Conservation (phyloP, 768 basidiomycete species). For the Boletus speciosus region DNA sequence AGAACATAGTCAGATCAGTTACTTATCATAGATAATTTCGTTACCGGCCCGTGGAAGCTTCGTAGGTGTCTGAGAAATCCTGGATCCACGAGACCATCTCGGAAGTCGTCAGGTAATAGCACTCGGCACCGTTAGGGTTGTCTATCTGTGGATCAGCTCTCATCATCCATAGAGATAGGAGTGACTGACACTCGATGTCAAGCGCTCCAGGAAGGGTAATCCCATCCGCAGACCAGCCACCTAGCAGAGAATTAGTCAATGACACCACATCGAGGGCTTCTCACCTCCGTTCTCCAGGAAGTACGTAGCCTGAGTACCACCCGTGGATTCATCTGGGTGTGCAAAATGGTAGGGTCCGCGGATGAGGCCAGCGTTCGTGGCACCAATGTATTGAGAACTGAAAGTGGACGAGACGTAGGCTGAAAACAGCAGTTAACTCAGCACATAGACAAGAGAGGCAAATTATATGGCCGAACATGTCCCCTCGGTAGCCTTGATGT, state of each 20-base stretch:
- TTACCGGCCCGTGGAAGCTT: slow-evolving; percentile 46
- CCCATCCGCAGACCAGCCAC: slow-evolving; percentile 54
- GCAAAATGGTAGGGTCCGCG: slow-evolving; percentile 64
- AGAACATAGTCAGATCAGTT: background rate
- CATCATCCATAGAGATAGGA: background rate
- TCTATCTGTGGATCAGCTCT: slow-evolving; percentile 32
- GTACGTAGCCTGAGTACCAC: slow-evolving; percentile 56
- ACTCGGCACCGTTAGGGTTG: slow-evolving; percentile 48
- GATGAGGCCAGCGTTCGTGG: slow-evolving; percentile 53
- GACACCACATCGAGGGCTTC: background rate
- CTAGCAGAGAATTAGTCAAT: slow-evolving; percentile 19
- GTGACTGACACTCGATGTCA: slow-evolving; percentile 55
- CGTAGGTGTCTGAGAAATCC: slow-evolving; percentile 61
- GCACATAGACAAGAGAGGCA: background rate
- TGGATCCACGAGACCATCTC: slow-evolving; percentile 62
- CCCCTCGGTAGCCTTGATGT: slow-evolving; percentile 68
- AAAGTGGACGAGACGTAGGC: slow-evolving; percentile 32
- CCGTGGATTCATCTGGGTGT: slow-evolving; percentile 48
- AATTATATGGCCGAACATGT: slow-evolving; percentile 36
- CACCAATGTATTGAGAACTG: slow-evolving; percentile 51
- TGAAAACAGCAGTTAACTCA: slow-evolving; percentile 2
- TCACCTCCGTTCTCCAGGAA: slow-evolving; percentile 56
- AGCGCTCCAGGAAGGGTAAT: slow-evolving; percentile 62
- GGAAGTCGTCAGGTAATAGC: slow-evolving; percentile 51
- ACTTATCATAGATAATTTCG: background rate